Evolutionary conservation across 169 alveolate genomes (phyloP).

Genomic region (Eimeria maxima): DNA sequence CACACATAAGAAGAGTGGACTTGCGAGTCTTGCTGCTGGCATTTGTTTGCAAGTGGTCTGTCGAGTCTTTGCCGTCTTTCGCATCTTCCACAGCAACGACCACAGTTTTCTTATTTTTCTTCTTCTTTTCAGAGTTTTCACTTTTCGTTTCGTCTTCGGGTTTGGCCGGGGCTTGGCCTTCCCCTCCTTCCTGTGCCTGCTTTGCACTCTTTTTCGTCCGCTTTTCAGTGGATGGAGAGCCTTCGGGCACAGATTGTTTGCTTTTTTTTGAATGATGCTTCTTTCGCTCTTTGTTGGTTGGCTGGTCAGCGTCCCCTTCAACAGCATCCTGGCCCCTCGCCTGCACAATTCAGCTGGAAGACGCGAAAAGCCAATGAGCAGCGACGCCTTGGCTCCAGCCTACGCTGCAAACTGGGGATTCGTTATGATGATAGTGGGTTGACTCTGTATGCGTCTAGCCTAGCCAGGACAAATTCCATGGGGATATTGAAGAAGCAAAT

Average conservation of each 20-base stretch:
- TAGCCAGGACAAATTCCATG: neutral
- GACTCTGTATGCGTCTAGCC: neutral
- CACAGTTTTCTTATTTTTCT: constrained; percentile 21
- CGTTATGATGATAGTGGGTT: neutral
- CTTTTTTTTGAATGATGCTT: constrained; percentile 38
- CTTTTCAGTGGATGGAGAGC: constrained; percentile 1
- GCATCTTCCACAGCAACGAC: neutral
- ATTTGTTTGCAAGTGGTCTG: neutral
- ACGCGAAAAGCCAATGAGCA: neutral
- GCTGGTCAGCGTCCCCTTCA: neutral
- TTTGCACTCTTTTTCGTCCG: neutral
- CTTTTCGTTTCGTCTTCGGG: neutral
- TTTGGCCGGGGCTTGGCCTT: neutral
- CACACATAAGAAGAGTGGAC: constrained; percentile 62
- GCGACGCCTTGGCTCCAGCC: neutral
- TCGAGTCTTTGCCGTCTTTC: neutral
- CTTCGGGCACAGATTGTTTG: neutral
- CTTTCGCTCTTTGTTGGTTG: neutral
- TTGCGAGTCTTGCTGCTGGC: constrained; percentile 37
- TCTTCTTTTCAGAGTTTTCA: constrained; percentile 23
- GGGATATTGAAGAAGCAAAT: neutral
- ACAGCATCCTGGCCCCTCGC: neutral
- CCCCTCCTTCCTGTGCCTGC: neutral
- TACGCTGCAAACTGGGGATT: neutral
- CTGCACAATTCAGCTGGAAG: constrained; percentile 32